Percentiles rank a stretch among this genome's conserved stretches.
phyloP scores from a whole-genome alignment of 2,329 filamentous ascomycete species.

The Dactylonectria macrodidyma region DNA sequence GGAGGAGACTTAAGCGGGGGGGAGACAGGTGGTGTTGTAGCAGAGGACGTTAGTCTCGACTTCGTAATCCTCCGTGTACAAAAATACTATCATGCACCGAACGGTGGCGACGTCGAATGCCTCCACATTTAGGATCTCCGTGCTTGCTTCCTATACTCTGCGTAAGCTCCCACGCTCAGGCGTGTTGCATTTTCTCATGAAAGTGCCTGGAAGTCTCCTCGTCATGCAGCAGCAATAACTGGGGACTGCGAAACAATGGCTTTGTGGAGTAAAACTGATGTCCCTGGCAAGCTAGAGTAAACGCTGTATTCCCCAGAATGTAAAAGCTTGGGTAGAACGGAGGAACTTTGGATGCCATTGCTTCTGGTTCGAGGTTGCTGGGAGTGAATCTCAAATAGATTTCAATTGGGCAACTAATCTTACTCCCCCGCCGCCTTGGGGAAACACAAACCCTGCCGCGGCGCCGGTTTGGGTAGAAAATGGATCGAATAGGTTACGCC shows the following conservation, averaged over 20 bases:
- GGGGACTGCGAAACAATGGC: conserved; percentile 13
- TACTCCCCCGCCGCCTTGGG: too few species aligned
- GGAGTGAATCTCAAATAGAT: too few species aligned
- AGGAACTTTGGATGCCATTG: background rate
- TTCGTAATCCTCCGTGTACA: background rate
- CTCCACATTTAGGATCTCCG: background rate
- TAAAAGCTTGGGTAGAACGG: background rate
- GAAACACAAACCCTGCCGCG: too few species aligned
- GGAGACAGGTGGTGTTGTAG: conserved; percentile 36
- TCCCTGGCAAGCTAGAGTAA: background rate
- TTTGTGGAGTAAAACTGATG: conserved; percentile 2
- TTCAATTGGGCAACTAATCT: too few species aligned
- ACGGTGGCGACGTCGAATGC: background rate
- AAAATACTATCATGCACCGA: conserved; percentile 9
- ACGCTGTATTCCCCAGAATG: conserved; percentile 7
- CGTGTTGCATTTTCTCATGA: background rate
- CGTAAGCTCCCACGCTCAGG: background rate
- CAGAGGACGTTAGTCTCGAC: conserved; percentile 8
- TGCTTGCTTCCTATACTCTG: background rate
- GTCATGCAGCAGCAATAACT: conserved; percentile 6
- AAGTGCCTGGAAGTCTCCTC: background rate
- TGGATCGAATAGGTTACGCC: too few species aligned
- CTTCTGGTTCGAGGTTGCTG: too few species aligned
- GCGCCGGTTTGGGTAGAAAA: too few species aligned
- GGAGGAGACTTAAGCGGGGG: conserved; percentile 12